Evolutionary conservation across 805 yeast species (phyloP).

Genomic region (Babjeviella inositovora): DNA sequence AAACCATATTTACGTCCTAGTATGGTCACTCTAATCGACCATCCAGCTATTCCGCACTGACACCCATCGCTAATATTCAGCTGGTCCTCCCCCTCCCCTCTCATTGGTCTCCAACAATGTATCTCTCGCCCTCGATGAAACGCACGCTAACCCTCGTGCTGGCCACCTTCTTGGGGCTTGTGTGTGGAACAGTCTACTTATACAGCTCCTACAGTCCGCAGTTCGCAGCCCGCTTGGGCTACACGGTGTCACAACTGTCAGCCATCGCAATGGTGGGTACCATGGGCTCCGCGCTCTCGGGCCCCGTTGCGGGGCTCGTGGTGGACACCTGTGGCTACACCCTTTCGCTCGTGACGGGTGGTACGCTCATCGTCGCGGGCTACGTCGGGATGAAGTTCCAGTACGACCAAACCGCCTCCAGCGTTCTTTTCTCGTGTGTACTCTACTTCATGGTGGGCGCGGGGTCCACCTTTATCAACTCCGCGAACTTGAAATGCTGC

Average conservation of each 20-base stretch:
- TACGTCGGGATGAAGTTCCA: constrained; percentile 39
- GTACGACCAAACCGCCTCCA: constrained; percentile 20
- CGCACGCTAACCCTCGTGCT: too few relatives aligned
- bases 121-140: too few relatives aligned
- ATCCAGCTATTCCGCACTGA: too few relatives aligned
- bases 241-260: constrained; percentile 49
- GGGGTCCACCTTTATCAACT: constrained; percentile 53
- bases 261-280: constrained; percentile 53
- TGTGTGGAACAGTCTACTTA: constrained; percentile 62
- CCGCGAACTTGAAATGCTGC: constrained; percentile 57
- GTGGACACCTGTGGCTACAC: constrained; percentile 52
- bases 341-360: constrained; percentile 32
- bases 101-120: too few relatives aligned
- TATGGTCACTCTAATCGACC: too few relatives aligned
- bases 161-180: constrained; percentile 34
- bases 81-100: too few relatives aligned
- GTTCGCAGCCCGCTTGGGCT: constrained; percentile 36
- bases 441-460: constrained; percentile 42
- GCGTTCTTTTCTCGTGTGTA: constrained; percentile 21
- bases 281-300: constrained; percentile 43
- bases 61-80: too few relatives aligned
- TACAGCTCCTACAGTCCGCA: constrained; percentile 74
- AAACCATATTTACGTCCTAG: too few relatives aligned
- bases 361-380: constrained; percentile 29
- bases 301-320: constrained; percentile 52